phyloP scores from a whole-genome alignment of 495 filamentous ascomycete species.

The Annulohypoxylon stygium region DNA sequence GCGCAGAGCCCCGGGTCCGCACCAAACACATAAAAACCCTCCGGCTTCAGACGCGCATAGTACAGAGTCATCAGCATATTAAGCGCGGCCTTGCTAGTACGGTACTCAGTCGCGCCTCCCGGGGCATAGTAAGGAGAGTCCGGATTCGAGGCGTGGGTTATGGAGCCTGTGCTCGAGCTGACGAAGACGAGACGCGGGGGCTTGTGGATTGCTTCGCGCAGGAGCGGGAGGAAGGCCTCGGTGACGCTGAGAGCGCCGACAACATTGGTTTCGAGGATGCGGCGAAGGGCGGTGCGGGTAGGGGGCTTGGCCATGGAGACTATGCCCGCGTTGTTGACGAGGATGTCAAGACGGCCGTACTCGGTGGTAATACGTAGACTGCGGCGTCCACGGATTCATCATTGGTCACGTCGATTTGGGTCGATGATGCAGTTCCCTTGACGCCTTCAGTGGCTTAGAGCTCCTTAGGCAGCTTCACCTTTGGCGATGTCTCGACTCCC shows the following conservation, averaged over 20 bases:
- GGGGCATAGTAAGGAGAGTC: constrained; percentile 25
- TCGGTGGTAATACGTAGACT: constrained; percentile 50
- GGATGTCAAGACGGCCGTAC: constrained; percentile 53
- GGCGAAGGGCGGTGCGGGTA: constrained; percentile 49
- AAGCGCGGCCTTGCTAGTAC: constrained; percentile 55
- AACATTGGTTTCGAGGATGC: constrained; percentile 58
- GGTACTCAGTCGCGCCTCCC: constrained; percentile 42
- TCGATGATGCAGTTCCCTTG: constrained; percentile 27
- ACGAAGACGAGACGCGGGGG: constrained; percentile 43
- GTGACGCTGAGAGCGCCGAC: constrained; percentile 56
- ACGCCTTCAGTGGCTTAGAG: constrained; percentile 21
- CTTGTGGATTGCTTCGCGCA: constrained; percentile 49
- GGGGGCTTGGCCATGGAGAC: constrained; percentile 47
- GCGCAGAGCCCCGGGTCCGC: constrained; percentile 38
- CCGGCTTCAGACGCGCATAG: constrained; percentile 30
- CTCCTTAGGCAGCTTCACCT: constrained; percentile 19
- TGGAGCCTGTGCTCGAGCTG: constrained; percentile 53
- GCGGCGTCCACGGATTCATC: constrained; percentile 49
- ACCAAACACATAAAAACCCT: constrained; percentile 34
- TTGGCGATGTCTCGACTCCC: constrained; percentile 34
- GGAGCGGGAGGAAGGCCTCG: constrained; percentile 58
- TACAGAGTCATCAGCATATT: constrained; percentile 55
- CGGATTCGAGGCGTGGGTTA: constrained; percentile 47
- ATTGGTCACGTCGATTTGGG: constrained; percentile 39
- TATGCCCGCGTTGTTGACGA: constrained; percentile 55